Conservation (phyloP, 2,329 filamentous ascomycete species). For the Trichoderma sp. region DNA sequence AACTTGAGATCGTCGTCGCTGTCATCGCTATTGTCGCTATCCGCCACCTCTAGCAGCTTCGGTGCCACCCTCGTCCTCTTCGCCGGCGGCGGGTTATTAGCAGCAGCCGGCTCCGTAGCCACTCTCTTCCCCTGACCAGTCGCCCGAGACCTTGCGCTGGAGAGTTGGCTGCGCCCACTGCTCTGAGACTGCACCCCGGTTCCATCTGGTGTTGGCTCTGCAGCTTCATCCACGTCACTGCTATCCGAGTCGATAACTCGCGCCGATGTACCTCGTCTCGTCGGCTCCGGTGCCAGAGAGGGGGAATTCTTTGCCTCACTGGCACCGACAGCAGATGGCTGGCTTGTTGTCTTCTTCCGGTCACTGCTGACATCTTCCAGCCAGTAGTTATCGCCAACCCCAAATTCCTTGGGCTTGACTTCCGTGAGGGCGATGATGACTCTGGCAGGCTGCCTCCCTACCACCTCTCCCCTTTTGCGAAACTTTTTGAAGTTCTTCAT, state of each 20-base stretch:
- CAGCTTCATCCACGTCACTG: constrained; percentile 33
- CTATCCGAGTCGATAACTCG: constrained; percentile 36
- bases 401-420: constrained; percentile 67
- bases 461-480: constrained; percentile 52
- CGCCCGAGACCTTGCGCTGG: constrained; percentile 28
- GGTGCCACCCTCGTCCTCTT: constrained; percentile 36
- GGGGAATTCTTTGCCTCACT: neutral
- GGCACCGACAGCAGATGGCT: constrained; percentile 25
- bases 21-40: constrained; percentile 50
- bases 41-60: constrained; percentile 34
- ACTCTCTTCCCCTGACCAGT: constrained; percentile 34
- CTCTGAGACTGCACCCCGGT: constrained; percentile 30
- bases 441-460: constrained; percentile 42
- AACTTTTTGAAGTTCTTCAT: constrained; percentile 97
- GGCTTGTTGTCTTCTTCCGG: constrained; percentile 29
- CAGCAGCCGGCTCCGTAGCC: constrained; percentile 30
- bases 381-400: constrained; percentile 76
- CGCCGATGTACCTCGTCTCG: constrained; percentile 23
- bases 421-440: constrained; percentile 71
- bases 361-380: constrained; percentile 50
- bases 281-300: constrained; percentile 18
- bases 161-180: constrained; percentile 30
- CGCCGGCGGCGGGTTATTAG: constrained; percentile 26
- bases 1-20: constrained; percentile 58
- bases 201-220: constrained; percentile 5